phyloP scores from a whole-genome alignment of 306 rosid species.

The Psophocarpus tetragonolobus region DNA sequence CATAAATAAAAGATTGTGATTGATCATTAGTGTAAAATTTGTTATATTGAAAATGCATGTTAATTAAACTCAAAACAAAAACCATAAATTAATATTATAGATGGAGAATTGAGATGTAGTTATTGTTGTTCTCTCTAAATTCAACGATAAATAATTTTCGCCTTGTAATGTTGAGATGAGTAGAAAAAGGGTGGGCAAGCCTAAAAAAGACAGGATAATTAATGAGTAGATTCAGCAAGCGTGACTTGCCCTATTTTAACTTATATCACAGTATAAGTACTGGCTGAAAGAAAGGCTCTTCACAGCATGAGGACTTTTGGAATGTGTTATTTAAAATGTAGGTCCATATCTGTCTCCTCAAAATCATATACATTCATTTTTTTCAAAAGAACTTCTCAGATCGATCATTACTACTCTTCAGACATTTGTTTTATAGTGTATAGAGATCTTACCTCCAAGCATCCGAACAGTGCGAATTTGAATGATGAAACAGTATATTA shows the following conservation, averaged over 20 bases:
- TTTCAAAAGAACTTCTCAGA: not conserved
- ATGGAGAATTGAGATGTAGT: no score
- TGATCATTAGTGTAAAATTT: no score
- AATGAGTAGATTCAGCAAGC: conserved; percentile 20
- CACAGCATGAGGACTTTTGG: conserved; percentile 30
- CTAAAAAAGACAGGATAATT: not conserved
- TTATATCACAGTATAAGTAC: conserved; percentile 24
- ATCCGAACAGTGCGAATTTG: not conserved
- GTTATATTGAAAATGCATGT: no score
- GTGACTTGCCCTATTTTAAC: conserved; percentile 33
- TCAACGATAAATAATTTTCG: no score
- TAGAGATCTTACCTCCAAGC: not conserved
- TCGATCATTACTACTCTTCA: conserved; percentile 6
- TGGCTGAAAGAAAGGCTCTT: conserved; percentile 18
- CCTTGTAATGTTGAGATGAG: no score
- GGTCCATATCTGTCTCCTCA: conserved; percentile 19
- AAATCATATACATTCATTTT: no score
- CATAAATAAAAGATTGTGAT: no score
- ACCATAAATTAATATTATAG: no score
- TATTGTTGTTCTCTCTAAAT: no score
- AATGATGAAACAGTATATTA: not conserved
- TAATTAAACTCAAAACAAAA: no score
- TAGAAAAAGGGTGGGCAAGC: not conserved
- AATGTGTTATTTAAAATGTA: not conserved
- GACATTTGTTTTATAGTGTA: not conserved